phyloP scores from a whole-genome alignment of 208 protist species.

The Vickermania spadyakhi region DNA sequence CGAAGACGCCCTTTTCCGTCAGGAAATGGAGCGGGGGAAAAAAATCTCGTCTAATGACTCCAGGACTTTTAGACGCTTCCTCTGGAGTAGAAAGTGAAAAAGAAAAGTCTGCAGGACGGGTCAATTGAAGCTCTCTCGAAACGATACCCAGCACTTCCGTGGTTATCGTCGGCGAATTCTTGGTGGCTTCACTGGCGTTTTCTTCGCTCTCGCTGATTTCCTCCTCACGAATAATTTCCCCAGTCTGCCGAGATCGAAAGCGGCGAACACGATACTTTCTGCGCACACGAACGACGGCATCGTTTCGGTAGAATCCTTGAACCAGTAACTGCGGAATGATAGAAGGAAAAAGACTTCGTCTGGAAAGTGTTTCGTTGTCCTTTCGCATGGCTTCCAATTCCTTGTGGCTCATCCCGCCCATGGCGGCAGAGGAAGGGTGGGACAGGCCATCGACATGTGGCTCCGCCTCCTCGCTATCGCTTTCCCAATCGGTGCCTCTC shows the following conservation, averaged over 20 bases:
- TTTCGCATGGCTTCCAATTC: neutral
- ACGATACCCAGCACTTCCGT: constrained; percentile 63
- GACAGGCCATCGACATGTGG: neutral
- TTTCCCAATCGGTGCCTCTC: constrained; percentile 21
- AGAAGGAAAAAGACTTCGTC: constrained; percentile 57
- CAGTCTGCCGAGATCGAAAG: constrained; percentile 30
- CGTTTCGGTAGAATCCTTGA: constrained; percentile 64
- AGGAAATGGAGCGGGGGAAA: constrained; percentile 61
- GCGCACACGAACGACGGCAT: constrained; percentile 52
- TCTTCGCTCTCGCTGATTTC: constrained; percentile 4
- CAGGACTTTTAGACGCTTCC: constrained; percentile 17
- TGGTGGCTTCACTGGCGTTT: neutral
- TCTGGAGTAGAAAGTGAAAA: constrained; percentile 38
- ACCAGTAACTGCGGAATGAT: constrained; percentile 61
- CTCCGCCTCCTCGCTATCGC: neutral
- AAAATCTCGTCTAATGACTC: constrained; percentile 32
- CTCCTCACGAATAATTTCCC: constrained; percentile 36
- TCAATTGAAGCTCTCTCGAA: constrained; percentile 57
- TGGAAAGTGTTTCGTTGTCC: neutral
- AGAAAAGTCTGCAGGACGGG: constrained; percentile 65
- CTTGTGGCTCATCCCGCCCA: neutral
- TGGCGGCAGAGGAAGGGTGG: neutral
- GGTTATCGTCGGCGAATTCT: neutral
- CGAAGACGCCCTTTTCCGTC: constrained; percentile 20
- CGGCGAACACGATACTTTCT: constrained; percentile 29